Percentiles rank a stretch among this genome's conserved stretches.
Conservation (phyloP, 352 stramenopile species). For the Pythium volutum region DNA sequence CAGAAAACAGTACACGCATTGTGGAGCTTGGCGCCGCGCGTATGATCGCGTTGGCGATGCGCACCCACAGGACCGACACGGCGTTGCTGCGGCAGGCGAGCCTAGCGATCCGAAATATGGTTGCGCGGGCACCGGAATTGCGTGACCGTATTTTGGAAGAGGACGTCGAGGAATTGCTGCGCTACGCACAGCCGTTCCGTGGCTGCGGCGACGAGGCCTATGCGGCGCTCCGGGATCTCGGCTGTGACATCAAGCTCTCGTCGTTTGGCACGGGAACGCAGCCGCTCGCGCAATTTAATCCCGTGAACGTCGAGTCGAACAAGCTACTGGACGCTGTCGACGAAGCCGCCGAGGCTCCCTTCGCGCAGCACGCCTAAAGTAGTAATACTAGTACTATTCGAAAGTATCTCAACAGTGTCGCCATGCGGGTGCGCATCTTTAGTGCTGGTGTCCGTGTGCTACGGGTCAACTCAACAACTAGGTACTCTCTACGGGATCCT, state of each 20-base stretch:
- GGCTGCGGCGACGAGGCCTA: conserved; percentile 79
- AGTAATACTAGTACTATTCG: too few species aligned
- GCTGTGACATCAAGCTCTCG: conserved; percentile 66
- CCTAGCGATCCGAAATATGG: conserved; percentile 79
- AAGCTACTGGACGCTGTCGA: conserved; percentile 49
- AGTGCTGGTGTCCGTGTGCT: too few species aligned
- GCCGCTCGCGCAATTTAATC: conserved; percentile 57
- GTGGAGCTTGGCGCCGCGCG: conserved; percentile 46
- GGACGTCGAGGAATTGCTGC: conserved; percentile 59
- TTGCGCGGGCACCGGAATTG: conserved; percentile 56
- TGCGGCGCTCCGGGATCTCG: conserved; percentile 66
- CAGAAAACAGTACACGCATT: conserved; percentile 54
- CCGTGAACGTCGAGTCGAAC: conserved; percentile 55
- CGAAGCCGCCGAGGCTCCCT: conserved; percentile 52
- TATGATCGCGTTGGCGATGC: conserved; percentile 57
- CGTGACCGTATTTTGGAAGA: conserved; percentile 61
- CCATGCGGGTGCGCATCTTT: too few species aligned
- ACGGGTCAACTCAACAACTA: too few species aligned
- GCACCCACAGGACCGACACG: conserved; percentile 38
- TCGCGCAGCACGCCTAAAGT: conserved; percentile 25
- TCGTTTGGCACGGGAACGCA: conserved; percentile 42
- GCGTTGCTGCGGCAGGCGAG: conserved; percentile 67
- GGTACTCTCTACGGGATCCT: too few species aligned
- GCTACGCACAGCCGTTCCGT: conserved; percentile 55
- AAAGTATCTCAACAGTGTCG: too few species aligned